These are phyloP conservation scores for Hericium coralloides DNA, from an alignment of 768 basidiomycete species.

Conservation along the genomic window DNA sequence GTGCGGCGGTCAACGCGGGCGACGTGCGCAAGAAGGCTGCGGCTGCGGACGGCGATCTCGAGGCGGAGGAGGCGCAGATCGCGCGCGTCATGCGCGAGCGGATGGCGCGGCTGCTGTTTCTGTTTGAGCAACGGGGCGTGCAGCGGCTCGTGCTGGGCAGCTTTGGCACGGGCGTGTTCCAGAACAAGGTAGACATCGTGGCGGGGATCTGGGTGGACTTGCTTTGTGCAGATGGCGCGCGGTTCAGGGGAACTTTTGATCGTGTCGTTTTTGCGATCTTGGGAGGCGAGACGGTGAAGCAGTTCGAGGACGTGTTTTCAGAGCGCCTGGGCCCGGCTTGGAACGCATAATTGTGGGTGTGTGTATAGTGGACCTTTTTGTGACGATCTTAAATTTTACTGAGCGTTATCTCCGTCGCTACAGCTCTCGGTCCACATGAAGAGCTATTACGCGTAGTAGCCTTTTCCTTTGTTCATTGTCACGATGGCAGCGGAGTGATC, in stretches of 20 bases:
- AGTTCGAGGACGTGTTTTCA: constrained; percentile 29
- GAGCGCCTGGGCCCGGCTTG: not conserved
- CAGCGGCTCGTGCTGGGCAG: constrained; percentile 59
- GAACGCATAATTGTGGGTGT: not conserved
- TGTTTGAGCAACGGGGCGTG: constrained; percentile 55
- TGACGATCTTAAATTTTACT: too few species aligned
- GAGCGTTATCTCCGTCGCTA: too few species aligned
- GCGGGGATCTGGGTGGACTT: constrained; percentile 60
- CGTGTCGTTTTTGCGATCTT: constrained; percentile 61
- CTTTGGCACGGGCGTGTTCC: constrained; percentile 75
- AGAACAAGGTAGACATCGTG: constrained; percentile 49
- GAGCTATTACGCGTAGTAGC: too few species aligned
- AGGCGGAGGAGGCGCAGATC: constrained; percentile 29
- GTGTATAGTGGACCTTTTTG: too few species aligned
- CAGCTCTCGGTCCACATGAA: too few species aligned
- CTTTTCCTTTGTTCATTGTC: too few species aligned
- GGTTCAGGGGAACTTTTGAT: constrained; percentile 53
- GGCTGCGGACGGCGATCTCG: constrained; percentile 4
- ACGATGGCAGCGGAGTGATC: too few species aligned
- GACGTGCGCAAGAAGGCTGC: constrained; percentile 25
- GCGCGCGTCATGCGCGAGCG: constrained; percentile 54
- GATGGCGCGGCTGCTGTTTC: constrained; percentile 56
- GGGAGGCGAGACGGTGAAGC: constrained; percentile 37
- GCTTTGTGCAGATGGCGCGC: constrained; percentile 35
- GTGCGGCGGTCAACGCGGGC: constrained; percentile 69